Conservation (phyloP, 1,284 basidiomycete species). For the Porphyrellus sp. region DNA sequence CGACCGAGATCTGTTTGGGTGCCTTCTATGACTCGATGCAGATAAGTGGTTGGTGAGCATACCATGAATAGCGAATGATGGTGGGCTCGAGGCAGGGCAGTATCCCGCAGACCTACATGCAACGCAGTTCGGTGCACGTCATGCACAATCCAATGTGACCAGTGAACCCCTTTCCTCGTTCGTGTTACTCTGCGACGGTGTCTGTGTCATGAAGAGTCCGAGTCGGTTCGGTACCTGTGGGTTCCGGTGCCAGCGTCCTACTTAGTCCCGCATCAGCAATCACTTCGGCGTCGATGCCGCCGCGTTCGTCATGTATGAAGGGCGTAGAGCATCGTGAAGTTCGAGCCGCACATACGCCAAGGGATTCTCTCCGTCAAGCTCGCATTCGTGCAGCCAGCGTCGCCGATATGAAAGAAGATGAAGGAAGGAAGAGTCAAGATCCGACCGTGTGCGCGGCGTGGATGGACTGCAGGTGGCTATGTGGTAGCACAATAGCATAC, state of each 20-base stretch:
- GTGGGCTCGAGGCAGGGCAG: neutral
- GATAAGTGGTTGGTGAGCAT: neutral
- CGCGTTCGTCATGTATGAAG: neutral
- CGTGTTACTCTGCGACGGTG: neutral
- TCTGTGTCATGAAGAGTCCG: neutral
- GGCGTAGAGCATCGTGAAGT: neutral
- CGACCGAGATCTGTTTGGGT: neutral
- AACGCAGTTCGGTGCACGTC: no score
- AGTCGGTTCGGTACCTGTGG: no score
- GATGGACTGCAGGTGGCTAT: no score
- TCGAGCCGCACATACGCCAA: neutral
- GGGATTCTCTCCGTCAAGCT: neutral
- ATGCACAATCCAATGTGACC: neutral
- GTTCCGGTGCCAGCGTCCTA: neutral
- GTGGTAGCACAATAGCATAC: no score
- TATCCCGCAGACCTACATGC: neutral
- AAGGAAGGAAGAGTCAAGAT: neutral
- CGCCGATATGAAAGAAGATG: no score
- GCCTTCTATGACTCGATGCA: neutral
- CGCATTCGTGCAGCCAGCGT: neutral
- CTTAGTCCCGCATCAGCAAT: neutral
- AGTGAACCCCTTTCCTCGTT: no score
- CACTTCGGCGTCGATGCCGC: neutral
- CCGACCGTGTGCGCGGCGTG: neutral
- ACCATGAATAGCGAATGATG: neutral